A percentile compares a stretch with the other conserved stretches of the same genome.
phyloP scores from a whole-genome alignment of 768 basidiomycete species.

The Rhodotorula babjevae region DNA sequence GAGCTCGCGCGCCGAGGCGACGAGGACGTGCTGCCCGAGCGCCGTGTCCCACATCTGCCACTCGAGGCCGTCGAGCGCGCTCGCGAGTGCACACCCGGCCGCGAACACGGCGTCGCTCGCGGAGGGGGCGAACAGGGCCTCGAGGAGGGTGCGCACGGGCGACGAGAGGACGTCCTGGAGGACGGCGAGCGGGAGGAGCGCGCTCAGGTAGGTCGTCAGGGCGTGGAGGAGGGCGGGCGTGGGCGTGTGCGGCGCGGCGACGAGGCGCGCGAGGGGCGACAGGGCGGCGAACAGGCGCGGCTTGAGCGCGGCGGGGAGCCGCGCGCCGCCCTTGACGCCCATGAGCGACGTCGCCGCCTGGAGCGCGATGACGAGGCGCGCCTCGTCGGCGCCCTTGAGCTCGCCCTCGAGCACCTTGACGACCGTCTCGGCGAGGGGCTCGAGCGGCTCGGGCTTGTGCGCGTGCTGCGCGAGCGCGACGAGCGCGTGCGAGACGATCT shows the following conservation, averaged over 20 bases:
- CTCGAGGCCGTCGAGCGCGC: slow-evolving; percentile 12
- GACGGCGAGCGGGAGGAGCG: slow-evolving; percentile 35
- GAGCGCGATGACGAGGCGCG: slow-evolving; percentile 11
- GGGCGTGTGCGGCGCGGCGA: not conserved
- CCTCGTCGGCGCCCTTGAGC: slow-evolving; percentile 3
- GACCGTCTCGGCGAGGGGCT: slow-evolving; percentile 18
- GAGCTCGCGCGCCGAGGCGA: slow-evolving; percentile 32
- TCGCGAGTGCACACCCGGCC: slow-evolving; percentile 25
- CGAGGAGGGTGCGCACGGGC: slow-evolving; percentile 45
- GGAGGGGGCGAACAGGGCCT: slow-evolving; percentile 45
- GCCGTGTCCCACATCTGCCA: slow-evolving; percentile 26
- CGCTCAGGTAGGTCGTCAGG: slow-evolving; percentile 11
- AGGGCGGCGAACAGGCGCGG: slow-evolving; percentile 32
- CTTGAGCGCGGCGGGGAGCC: slow-evolving; percentile 15
- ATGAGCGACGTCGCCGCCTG: slow-evolving; percentile 18
- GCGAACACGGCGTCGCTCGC: slow-evolving; percentile 44
- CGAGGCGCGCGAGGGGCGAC: slow-evolving; percentile 15
- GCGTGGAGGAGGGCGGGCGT: slow-evolving; percentile 13
- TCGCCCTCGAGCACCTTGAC: slow-evolving; percentile 30
- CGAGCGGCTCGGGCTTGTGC: slow-evolving; percentile 29
- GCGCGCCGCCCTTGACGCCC: slow-evolving; percentile 18
- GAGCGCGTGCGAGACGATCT: slow-evolving; percentile 35
- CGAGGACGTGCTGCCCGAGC: slow-evolving; percentile 18
- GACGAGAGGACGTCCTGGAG: slow-evolving; percentile 44
- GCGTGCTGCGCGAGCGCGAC: slow-evolving; percentile 37